These are phyloP conservation scores for Melanogaster broomeanus DNA, from an alignment of 768 basidiomycete genomes.

Conservation along the genomic window DNA sequence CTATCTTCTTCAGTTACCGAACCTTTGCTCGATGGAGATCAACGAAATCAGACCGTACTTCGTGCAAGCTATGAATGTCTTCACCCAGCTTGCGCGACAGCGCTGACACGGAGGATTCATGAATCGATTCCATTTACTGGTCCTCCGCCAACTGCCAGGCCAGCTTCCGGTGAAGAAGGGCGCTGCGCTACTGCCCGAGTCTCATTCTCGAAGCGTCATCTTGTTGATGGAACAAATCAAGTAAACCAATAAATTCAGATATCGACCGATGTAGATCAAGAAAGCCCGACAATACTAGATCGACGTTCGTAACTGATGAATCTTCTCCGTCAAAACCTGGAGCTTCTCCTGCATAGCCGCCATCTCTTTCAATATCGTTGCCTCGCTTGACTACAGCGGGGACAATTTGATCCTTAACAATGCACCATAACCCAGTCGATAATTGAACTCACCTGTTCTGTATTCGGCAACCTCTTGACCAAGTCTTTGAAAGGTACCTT, in stretches of 20 bases:
- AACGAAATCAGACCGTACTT: slow-evolving; percentile 94
- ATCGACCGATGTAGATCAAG: background rate
- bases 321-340: slow-evolving; percentile 36
- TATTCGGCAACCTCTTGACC: slow-evolving; percentile 73
- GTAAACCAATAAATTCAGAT: background rate
- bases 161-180: too few species aligned
- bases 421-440: background rate
- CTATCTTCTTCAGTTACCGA: slow-evolving; percentile 59
- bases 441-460: slow-evolving; percentile 56
- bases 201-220: too few species aligned
- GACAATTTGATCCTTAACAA: slow-evolving; percentile 4
- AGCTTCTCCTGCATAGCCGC: slow-evolving; percentile 49
- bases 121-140: background rate
- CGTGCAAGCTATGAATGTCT: slow-evolving; percentile 73
- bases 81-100: slow-evolving; percentile 54
- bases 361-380: slow-evolving; percentile 66
- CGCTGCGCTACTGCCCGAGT: too few species aligned
- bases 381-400: slow-evolving; percentile 64
- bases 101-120: slow-evolving; percentile 1
- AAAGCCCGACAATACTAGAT: slow-evolving; percentile 1
- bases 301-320: slow-evolving; percentile 30
- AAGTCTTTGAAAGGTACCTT: slow-evolving; percentile 71
- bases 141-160: too few species aligned
- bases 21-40: slow-evolving; percentile 88
- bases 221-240: background rate